Evolutionary conservation across 768 basidiomycete genomes (phyloP).

Genomic region (Podaxis sp.): DNA sequence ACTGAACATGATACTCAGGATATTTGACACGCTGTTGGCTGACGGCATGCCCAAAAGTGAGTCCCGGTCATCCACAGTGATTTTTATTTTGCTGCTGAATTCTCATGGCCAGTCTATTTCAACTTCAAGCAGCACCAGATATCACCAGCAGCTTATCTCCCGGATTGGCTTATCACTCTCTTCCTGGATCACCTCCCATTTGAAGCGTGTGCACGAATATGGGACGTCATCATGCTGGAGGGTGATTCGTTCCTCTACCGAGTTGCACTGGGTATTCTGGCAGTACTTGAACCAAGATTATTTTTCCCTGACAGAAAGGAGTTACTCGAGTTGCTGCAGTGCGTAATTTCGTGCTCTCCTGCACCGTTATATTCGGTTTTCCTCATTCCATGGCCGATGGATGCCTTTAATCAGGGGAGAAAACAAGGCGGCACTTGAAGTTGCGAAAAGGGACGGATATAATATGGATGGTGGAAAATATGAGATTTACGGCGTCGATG

Average conservation of each 20-base stretch:
- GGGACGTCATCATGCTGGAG: slow-evolving; percentile 86
- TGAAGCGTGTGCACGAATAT: slow-evolving; percentile 85
- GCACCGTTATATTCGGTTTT: not conserved
- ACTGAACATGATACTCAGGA: slow-evolving; percentile 42
- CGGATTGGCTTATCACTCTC: slow-evolving; percentile 77
- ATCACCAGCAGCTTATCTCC: slow-evolving; percentile 81
- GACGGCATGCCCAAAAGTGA: slow-evolving; percentile 93
- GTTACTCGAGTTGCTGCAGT: slow-evolving; percentile 78
- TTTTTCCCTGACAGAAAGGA: slow-evolving; percentile 87
- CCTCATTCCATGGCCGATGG: slow-evolving; percentile 7
- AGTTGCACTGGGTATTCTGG: slow-evolving; percentile 77
- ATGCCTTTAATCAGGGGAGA: slow-evolving; percentile 57
- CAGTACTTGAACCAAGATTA: slow-evolving; percentile 78
- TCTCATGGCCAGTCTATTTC: slow-evolving; percentile 66
- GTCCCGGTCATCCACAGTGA: slow-evolving; percentile 20
- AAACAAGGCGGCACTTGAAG: slow-evolving; percentile 79
- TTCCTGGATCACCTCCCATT: slow-evolving; percentile 89
- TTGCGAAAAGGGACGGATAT: slow-evolving; percentile 71
- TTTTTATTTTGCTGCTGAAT: slow-evolving; percentile 11
- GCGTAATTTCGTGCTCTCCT: slow-evolving; percentile 24
- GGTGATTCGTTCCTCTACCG: slow-evolving; percentile 91
- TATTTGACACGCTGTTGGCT: slow-evolving; percentile 89
- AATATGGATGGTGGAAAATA: slow-evolving; percentile 72
- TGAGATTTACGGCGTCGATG: slow-evolving; percentile 83
- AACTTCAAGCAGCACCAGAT: slow-evolving; percentile 95